Evolutionary conservation across 2,329 filamentous ascomycete genomes (phyloP), one percentile per base, ranked within the genome.

Genomic region (Stachybotrys elegans): DNA sequence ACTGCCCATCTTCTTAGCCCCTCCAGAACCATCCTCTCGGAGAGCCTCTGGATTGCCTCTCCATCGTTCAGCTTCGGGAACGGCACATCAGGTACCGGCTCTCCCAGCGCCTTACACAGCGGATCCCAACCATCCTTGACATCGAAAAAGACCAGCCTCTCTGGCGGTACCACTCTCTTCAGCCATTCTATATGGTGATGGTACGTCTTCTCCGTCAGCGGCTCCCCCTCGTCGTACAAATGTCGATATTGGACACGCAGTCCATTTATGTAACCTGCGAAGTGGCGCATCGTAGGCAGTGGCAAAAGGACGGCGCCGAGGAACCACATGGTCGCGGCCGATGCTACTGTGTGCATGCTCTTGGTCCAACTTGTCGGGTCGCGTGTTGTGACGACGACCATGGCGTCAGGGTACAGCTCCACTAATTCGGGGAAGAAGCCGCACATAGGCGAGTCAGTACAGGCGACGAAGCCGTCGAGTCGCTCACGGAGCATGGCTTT

Each of bases 41-140:
- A n/a, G 16, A 39, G n/a, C 5, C n/a, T 21, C 5, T 25, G n/a
- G 16, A 39, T 39, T n/a, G 20, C 20, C 36, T 39, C n/a, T 12
- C 19, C 16, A 22, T 39, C 36, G 17, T 39, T 39, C 11, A 39
- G 13, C 11, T 21, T 19, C 13, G 36, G 36, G 23, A 39, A 39
- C 21, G 36, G 36, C 4, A n/a, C 36, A 14, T 39, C 9, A 3
- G 36, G 36, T 9, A 39, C 21, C 5, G 36, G 36, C 13, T 22
- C 11, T 6, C 13, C 48, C 29, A 67, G 48, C 17, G 61, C 57
- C 32, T 56, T 46, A 47, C 60, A 64, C 6, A 67, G 42, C 12
- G 61, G 59, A 17, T 44, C 58, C 63, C 64, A 67, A 1, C 61
- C 63, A 6, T 59, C 52, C 21, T 48, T 49, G 13, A 61, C 46